Conservation (phyloP, 805 yeast species). For the Saturnispora quitensis region DNA sequence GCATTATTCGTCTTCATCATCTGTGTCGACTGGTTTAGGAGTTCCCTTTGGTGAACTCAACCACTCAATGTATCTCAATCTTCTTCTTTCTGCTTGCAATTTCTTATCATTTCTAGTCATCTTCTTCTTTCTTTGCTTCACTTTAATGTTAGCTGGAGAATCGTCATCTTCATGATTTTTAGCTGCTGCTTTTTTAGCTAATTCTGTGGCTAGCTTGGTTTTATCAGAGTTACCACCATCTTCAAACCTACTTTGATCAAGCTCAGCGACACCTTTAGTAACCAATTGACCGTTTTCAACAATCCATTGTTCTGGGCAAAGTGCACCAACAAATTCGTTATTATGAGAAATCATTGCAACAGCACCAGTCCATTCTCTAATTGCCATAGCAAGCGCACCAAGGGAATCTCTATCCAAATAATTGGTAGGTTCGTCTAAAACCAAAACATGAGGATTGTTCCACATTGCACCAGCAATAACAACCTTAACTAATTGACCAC, state of each 20-base stretch:
- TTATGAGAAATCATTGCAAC: conserved; percentile 98
- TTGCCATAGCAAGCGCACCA: conserved; percentile 96
- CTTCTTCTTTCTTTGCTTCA: conserved; percentile 80
- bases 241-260: conserved; percentile 74
- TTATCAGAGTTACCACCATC: conserved; percentile 49
- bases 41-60: conserved; percentile 95
- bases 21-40: conserved; percentile 88
- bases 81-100: conserved; percentile 83
- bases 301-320: conserved; percentile 98
- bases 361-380: conserved; percentile 97
- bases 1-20: conserved; percentile 57
- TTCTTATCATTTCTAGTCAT: conserved; percentile 95
- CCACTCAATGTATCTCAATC: conserved; percentile 92
- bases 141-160: conserved; percentile 93
- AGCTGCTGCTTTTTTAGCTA: conserved; percentile 38
- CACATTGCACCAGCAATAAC: conserved; percentile 99
- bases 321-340: conserved; percentile 92
- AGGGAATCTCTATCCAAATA: conserved; percentile 95
- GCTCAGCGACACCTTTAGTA: conserved; percentile 68
- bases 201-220: conserved; percentile 36
- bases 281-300: conserved; percentile 88
- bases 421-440: conserved; percentile 96
- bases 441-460: conserved; percentile 96
- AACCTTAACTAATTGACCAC: conserved; percentile 97
- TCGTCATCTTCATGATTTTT: conserved; percentile 59